These are phyloP conservation scores for Microstegium vimineum DNA, from an alignment of 176 grass and related monocot species.

Conservation along the genomic window DNA sequence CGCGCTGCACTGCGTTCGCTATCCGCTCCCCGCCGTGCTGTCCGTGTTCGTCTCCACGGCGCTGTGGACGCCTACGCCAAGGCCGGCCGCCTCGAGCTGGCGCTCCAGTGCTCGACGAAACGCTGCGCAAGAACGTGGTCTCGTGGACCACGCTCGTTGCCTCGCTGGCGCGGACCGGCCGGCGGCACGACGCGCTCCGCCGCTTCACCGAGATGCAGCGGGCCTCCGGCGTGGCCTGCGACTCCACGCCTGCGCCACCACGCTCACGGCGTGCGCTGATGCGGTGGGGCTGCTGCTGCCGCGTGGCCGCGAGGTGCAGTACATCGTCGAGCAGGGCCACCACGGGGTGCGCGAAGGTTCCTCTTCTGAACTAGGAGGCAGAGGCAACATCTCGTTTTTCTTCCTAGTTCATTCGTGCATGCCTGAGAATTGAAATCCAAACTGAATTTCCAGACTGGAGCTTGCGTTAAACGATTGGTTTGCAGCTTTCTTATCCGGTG, in stretches of 20 bases:
- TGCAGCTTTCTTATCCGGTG: no score
- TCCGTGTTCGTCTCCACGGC: constrained; percentile 52
- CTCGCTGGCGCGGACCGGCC: constrained; percentile 36
- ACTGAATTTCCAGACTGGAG: no score
- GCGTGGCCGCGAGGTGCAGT: constrained; percentile 51
- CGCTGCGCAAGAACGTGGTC: constrained; percentile 38
- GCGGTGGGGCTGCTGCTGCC: constrained; percentile 19
- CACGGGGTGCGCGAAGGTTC: no score
- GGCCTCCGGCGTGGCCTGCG: constrained; percentile 34
- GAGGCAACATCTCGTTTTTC: no score
- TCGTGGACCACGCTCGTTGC: constrained; percentile 58
- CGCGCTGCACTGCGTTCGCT: constrained; percentile 48
- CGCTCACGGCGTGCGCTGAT: constrained; percentile 46
- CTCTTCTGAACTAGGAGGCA: no score
- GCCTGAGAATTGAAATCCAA: no score
- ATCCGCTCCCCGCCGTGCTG: constrained; percentile 27
- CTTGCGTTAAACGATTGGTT: no score
- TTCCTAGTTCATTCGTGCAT: no score
- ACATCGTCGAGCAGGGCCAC: no score
- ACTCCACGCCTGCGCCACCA: constrained; percentile 49
- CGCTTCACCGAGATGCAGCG: constrained; percentile 56
- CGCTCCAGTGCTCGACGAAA: constrained; percentile 53
- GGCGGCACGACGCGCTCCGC: constrained; percentile 44
- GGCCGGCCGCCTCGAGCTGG: background rate
- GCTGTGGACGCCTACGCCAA: constrained; percentile 59